Conservation (phyloP, 176 grass and related monocot genomes). For the Zoysia japonica region DNA sequence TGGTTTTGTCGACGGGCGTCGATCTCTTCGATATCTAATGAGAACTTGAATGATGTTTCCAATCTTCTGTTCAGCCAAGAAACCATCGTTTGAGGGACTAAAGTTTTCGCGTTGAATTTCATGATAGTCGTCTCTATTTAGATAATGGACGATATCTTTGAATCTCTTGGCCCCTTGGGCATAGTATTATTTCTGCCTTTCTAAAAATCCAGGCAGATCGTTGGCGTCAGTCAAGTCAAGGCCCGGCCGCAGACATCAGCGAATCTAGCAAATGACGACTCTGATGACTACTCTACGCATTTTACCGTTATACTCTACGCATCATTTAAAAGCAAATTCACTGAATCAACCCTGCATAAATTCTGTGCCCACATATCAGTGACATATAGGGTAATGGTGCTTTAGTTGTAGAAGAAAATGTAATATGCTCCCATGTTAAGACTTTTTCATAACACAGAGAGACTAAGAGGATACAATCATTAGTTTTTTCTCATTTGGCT, state of each 20-base stretch:
- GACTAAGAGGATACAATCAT: too few species aligned
- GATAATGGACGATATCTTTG: background rate
- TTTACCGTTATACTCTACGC: too few species aligned
- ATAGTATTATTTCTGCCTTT: background rate
- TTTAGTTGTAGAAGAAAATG: too few species aligned
- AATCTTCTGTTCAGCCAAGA: conserved; percentile 6
- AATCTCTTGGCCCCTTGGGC: background rate
- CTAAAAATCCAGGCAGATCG: conserved; percentile 3
- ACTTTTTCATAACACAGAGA: too few species aligned
- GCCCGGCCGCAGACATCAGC: conserved; percentile 13
- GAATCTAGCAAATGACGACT: conserved; percentile 32
- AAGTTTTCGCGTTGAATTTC: conserved; percentile 2
- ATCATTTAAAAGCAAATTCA: background rate
- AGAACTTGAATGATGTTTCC: conserved; percentile 17
- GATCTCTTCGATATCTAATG: conserved; percentile 31
- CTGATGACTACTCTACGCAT: background rate
- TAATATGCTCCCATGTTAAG: too few species aligned
- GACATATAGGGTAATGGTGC: too few species aligned
- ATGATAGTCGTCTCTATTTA: background rate
- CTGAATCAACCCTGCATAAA: too few species aligned
- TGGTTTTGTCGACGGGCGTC: conserved; percentile 21
- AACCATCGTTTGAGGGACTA: background rate
- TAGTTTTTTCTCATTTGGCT: too few species aligned
- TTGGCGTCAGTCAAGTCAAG: conserved; percentile 29
- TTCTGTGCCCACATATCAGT: too few species aligned